phyloP scores from a whole-genome alignment of 495 filamentous ascomycete genomes.

The Daldinia caldariorum region DNA sequence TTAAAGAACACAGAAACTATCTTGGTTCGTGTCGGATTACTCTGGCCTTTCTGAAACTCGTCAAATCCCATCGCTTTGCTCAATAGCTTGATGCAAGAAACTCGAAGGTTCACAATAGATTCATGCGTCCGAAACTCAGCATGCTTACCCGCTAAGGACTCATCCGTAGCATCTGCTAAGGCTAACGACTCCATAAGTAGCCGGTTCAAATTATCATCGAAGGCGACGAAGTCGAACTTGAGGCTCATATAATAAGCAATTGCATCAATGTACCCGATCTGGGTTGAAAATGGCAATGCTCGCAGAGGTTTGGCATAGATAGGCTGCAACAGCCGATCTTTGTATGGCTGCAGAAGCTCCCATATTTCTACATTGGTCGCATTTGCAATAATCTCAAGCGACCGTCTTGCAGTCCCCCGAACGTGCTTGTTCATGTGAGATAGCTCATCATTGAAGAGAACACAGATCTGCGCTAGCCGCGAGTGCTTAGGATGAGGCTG shows the following conservation, averaged over 20 bases:
- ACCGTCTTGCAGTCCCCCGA: slow-evolving; percentile 80
- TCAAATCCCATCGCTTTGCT: slow-evolving; percentile 92
- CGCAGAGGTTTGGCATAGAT: slow-evolving; percentile 96
- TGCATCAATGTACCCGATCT: slow-evolving; percentile 98
- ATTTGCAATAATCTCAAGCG: slow-evolving; percentile 81
- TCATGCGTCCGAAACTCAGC: slow-evolving; percentile 91
- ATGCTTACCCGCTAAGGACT: slow-evolving; percentile 82
- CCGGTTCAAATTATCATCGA: slow-evolving; percentile 89
- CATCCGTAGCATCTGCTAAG: slow-evolving; percentile 92
- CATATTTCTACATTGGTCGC: slow-evolving; percentile 79
- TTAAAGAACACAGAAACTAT: slow-evolving; percentile 98
- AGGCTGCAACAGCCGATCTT: slow-evolving; percentile 82
- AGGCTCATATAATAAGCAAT: slow-evolving; percentile 92
- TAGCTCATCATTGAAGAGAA: slow-evolving; percentile 84
- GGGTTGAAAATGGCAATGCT: slow-evolving; percentile 87
- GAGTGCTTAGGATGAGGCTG: slow-evolving; percentile 52
- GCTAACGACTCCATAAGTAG: slow-evolving; percentile 92
- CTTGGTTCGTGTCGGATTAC: slow-evolving; percentile 78
- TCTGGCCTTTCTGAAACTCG: slow-evolving; percentile 75
- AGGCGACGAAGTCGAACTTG: slow-evolving; percentile 83
- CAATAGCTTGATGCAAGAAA: slow-evolving; percentile 91
- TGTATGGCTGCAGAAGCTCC: slow-evolving; percentile 85
- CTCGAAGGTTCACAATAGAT: slow-evolving; percentile 88
- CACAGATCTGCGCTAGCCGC: slow-evolving; percentile 77
- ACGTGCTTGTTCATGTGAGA: slow-evolving; percentile 95